A percentile compares a stretch with the other conserved stretches of the same genome.
Conservation (phyloP, 1,139 yeast species). For the Saccharomyces hybrid region DNA sequence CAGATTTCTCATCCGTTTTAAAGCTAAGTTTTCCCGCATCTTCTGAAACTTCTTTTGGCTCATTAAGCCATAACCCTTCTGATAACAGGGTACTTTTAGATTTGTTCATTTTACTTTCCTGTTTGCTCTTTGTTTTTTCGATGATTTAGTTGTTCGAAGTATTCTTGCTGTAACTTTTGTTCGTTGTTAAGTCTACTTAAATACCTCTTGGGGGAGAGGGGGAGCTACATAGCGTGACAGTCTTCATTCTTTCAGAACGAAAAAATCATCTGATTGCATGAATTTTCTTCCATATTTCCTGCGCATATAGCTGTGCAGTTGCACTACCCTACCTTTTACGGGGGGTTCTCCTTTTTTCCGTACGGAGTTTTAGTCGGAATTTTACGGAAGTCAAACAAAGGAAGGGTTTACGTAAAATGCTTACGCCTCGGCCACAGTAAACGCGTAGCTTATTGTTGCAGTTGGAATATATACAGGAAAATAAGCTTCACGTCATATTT, state of each 20-base stretch:
- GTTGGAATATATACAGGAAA: neutral
- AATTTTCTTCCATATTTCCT: neutral
- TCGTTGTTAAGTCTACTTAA: neutral
- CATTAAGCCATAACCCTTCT: neutral
- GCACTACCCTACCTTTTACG: neutral
- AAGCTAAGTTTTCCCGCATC: neutral
- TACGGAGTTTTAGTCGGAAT: neutral
- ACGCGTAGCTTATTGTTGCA: neutral
- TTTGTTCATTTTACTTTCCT: neutral
- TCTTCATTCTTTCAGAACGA: neutral
- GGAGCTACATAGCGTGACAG: neutral
- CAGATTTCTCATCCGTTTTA: slow-evolving; percentile 4
- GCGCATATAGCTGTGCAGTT: neutral
- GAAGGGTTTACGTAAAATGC: neutral
- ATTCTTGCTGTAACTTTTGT: neutral
- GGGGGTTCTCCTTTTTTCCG: neutral
- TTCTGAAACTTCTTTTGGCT: neutral
- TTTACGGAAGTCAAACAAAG: neutral
- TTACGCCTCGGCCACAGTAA: neutral
- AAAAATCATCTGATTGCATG: neutral
- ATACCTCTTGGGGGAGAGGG: neutral
- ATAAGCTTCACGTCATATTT: neutral
- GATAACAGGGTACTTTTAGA: neutral
- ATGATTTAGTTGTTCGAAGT: neutral
- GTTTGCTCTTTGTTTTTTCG: neutral